Percentiles rank a stretch among this genome's conserved stretches.
phyloP scores from a whole-genome alignment of 2,329 filamentous ascomycete genomes.

The Ophiosphaerella narmari region DNA sequence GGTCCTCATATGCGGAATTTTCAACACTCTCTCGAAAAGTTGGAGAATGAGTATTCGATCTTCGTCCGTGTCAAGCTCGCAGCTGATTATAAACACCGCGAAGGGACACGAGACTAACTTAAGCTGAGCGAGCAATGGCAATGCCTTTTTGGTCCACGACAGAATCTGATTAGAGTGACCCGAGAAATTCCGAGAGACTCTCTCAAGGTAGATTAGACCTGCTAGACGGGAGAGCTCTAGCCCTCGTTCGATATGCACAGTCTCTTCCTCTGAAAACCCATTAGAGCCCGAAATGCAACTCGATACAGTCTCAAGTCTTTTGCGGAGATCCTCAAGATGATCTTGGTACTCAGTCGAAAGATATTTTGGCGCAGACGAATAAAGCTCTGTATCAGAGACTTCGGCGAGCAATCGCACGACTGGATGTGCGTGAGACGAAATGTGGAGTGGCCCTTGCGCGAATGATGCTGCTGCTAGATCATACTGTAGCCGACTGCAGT shows the following conservation, averaged over 20 bases:
- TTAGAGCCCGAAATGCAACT: neutral
- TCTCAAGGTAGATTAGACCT: conserved; percentile 14
- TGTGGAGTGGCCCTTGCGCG: neutral
- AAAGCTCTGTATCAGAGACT: conserved; percentile 1
- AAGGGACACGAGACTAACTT: conserved; percentile 23
- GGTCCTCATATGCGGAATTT: neutral
- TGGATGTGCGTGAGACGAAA: conserved; percentile 4
- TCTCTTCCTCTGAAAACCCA: neutral
- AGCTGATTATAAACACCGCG: conserved; percentile 30
- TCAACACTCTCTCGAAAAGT: conserved; percentile 7
- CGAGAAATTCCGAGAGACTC: conserved; percentile 8
- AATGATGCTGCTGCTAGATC: conserved; percentile 2
- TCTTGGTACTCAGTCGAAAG: conserved; percentile 1
- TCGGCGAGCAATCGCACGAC: conserved; percentile 1
- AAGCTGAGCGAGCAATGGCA: conserved; percentile 12
- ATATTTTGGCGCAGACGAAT: conserved; percentile 2
- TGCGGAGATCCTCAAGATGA: neutral
- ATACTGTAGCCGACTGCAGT: neutral
- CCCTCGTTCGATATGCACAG: neutral
- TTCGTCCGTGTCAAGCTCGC: conserved; percentile 28
- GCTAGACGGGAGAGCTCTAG: conserved; percentile 11
- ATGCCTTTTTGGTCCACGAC: neutral
- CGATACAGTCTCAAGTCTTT: neutral
- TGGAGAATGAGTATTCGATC: conserved; percentile 20
- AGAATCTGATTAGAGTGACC: conserved; percentile 1